Evolutionary conservation across 2,329 filamentous ascomycete species (phyloP).

Genomic region (Gnomoniopsis smithogilvyi): DNA sequence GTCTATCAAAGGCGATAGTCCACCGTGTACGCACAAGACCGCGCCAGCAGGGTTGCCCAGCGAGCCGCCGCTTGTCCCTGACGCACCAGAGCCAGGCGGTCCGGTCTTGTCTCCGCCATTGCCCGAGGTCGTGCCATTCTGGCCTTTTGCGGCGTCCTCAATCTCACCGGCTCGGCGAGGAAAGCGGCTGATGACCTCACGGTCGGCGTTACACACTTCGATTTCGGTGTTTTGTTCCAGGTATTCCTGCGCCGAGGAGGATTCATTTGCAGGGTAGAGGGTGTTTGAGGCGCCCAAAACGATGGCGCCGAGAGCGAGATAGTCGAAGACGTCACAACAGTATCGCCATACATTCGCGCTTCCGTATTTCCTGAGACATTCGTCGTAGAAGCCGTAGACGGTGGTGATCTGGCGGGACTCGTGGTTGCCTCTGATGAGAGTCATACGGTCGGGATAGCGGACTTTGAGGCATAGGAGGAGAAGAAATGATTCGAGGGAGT

Average conservation of each 20-base stretch:
- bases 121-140: slow-evolving; percentile 21
- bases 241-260: slow-evolving; percentile 43
- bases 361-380: slow-evolving; percentile 93
- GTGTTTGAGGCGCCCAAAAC: slow-evolving; percentile 80
- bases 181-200: slow-evolving; percentile 73
- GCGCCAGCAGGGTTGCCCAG: slow-evolving; percentile 71
- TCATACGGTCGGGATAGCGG: slow-evolving; percentile 95
- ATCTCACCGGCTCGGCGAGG: slow-evolving; percentile 41
- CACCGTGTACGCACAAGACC: slow-evolving; percentile 93
- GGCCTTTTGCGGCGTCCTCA: slow-evolving; percentile 22
- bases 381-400: slow-evolving; percentile 97
- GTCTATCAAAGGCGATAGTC: slow-evolving; percentile 86
- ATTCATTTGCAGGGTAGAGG: slow-evolving; percentile 48
- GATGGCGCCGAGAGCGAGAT: slow-evolving; percentile 84
- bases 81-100: slow-evolving; percentile 76
- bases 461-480: slow-evolving; percentile 95
- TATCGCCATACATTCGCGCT: slow-evolving; percentile 96
- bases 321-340: slow-evolving; percentile 98
- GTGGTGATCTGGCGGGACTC: slow-evolving; percentile 96
- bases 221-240: slow-evolving; percentile 78
- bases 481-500: slow-evolving; percentile 94
- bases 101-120: slow-evolving; percentile 54
- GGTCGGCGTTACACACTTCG: slow-evolving; percentile 84
- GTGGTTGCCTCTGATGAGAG: slow-evolving; percentile 90
- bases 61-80: slow-evolving; percentile 63